Conservation (phyloP, 805 yeast genomes). For the Zygotorulaspora florentina region DNA sequence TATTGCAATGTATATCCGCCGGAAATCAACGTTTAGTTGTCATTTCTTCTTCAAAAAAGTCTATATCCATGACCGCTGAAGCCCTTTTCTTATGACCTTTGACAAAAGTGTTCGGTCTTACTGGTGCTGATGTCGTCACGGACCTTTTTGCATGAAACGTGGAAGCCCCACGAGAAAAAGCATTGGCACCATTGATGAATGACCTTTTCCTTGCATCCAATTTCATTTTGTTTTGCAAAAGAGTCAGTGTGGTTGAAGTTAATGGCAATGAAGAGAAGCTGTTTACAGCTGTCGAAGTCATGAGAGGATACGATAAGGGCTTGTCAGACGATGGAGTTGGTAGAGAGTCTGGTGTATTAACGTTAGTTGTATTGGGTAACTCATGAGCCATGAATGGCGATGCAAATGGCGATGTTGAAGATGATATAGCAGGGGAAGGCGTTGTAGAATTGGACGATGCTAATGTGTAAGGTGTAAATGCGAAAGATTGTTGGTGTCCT, state of each 20-base stretch:
- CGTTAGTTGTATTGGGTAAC: constrained; percentile 6
- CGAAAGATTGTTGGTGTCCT: constrained; percentile 14
- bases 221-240: constrained; percentile 13
- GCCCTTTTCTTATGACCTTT: constrained; percentile 25
- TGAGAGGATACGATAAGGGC: constrained; percentile 3
- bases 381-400: constrained; percentile 19
- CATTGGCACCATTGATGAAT: neutral
- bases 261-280: constrained; percentile 19
- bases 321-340: constrained; percentile 11
- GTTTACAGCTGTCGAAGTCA: constrained; percentile 3
- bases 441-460: constrained; percentile 20
- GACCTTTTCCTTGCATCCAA: constrained; percentile 7
- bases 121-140: constrained; percentile 1
- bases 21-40: constrained; percentile 13
- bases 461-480: constrained; percentile 7
- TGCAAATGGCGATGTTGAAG: constrained; percentile 24
- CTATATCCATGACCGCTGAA: constrained; percentile 26
- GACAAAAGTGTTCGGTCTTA: constrained; percentile 6
- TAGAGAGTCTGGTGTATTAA: constrained; percentile 17
- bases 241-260: constrained; percentile 25
- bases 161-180: constrained; percentile 4
- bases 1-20: neutral
- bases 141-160: neutral
- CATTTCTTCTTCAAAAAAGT: constrained; percentile 22
- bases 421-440: constrained; percentile 12